A percentile compares a stretch with the other conserved stretches of the same genome.
phyloP scores from a whole-genome alignment of 306 rosid genomes.

The Senna tora region DNA sequence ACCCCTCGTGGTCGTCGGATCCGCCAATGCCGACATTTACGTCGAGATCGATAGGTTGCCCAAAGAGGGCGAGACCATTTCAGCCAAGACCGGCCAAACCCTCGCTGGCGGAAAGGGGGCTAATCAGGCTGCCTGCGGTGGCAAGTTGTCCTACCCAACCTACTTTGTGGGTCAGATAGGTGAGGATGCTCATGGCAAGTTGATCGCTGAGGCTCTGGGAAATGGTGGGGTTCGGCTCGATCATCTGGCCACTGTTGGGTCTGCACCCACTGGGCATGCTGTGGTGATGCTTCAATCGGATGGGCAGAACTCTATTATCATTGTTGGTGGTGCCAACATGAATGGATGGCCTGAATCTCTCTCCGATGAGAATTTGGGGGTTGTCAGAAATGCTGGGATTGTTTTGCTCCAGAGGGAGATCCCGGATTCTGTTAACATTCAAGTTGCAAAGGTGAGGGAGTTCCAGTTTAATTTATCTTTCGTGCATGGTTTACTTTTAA shows the following conservation, averaged over 20 bases:
- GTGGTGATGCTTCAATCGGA: conserved; percentile 85
- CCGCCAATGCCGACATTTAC: conserved; percentile 90
- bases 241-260: conserved; percentile 42
- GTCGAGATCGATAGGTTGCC: conserved; percentile 80
- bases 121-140: conserved; percentile 83
- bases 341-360: conserved; percentile 63
- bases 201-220: conserved; percentile 58
- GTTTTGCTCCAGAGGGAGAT: conserved; percentile 94
- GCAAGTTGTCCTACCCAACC: conserved; percentile 74
- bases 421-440: conserved; percentile 75
- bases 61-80: conserved; percentile 68
- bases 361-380: conserved; percentile 52
- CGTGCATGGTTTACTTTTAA: neutral
- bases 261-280: conserved; percentile 74
- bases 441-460: conserved; percentile 83
- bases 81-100: conserved; percentile 72
- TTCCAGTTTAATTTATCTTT: neutral
- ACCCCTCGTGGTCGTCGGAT: conserved; percentile 84
- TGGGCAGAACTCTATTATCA: conserved; percentile 86
- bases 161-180: conserved; percentile 88
- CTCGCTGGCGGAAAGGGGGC: conserved; percentile 90
- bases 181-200: conserved; percentile 70
- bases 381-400: conserved; percentile 75
- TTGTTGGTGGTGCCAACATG: conserved; percentile 89
- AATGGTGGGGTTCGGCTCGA: conserved; percentile 65